Evolutionary conservation across 768 basidiomycete genomes (phyloP).

Genomic region (Boletus rex-veris): DNA sequence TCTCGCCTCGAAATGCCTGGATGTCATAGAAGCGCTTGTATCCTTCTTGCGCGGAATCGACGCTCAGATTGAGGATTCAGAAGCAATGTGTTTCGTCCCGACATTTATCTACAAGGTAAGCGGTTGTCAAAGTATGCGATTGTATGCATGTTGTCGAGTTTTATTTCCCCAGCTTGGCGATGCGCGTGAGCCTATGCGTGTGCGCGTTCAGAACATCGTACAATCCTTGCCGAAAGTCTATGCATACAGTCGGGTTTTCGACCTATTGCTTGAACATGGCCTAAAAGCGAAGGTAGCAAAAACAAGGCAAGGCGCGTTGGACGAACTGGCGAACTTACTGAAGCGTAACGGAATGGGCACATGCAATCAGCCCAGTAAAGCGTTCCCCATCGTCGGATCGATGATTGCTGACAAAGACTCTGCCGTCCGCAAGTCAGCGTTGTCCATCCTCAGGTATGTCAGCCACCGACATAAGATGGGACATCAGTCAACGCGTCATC

Average conservation of each 20-base stretch:
- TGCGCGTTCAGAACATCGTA: conserved; percentile 79
- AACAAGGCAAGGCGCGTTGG: conserved; percentile 81
- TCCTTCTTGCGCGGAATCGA: conserved; percentile 68
- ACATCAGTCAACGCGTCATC: conserved; percentile 10
- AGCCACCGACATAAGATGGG: neutral
- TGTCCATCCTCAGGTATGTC: conserved; percentile 75
- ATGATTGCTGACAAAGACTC: conserved; percentile 90
- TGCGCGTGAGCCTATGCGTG: conserved; percentile 75
- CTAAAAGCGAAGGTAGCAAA: conserved; percentile 88
- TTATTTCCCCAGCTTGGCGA: conserved; percentile 74
- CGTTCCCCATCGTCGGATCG: conserved; percentile 71
- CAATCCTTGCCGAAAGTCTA: conserved; percentile 86
- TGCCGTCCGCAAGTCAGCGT: conserved; percentile 80
- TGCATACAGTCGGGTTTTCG: conserved; percentile 89
- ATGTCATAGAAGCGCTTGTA: conserved; percentile 77
- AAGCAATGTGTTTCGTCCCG: conserved; percentile 85
- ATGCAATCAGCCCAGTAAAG: conserved; percentile 72
- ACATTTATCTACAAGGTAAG: conserved; percentile 84
- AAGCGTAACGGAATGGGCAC: conserved; percentile 80
- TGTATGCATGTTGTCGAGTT: neutral
- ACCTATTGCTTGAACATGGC: conserved; percentile 83
- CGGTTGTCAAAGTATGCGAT: neutral
- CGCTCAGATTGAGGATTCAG: conserved; percentile 80
- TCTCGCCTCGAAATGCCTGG: conserved; percentile 81
- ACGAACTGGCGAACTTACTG: conserved; percentile 74